Conservation (phyloP, 345 rosid genomes). For the Melaleuca alternifolia region DNA sequence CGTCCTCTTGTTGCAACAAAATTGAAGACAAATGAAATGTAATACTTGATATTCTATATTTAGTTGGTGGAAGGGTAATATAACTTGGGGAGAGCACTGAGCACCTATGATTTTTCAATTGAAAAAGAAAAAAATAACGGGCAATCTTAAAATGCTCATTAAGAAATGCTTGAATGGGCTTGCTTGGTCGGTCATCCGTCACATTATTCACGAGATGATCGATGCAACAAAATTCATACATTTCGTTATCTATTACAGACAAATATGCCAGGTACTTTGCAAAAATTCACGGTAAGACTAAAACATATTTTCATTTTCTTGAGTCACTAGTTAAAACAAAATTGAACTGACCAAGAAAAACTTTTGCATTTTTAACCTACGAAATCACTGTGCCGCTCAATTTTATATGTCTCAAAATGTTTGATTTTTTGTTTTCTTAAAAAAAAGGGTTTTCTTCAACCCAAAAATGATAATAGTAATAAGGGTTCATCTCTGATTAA, state of each 20-base stretch:
- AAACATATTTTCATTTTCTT: not conserved
- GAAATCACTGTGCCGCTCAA: too few species aligned
- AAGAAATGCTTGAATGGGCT: not conserved
- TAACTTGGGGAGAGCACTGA: not conserved
- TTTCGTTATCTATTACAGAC: not conserved
- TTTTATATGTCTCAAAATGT: too few species aligned
- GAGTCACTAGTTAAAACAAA: too few species aligned
- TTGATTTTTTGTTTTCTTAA: too few species aligned
- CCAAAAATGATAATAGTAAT: too few species aligned
- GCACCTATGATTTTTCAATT: not conserved
- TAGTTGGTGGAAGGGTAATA: not conserved
- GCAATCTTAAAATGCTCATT: not conserved
- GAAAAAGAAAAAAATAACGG: not conserved
- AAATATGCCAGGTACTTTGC: not conserved
- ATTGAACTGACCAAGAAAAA: too few species aligned
- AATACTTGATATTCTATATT: not conserved
- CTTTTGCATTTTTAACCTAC: too few species aligned
- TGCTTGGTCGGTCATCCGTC: not conserved
- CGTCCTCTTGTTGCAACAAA: fast-evolving
- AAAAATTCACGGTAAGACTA: not conserved
- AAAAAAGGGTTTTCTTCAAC: too few species aligned
- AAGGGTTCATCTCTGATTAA: too few species aligned
- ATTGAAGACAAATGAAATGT: too few species aligned
- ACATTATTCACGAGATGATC: too few species aligned
- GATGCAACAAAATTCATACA: not conserved